A percentile compares a stretch with the other conserved stretches of the same genome.
Evolutionary conservation across 345 rosid genomes (phyloP).

Genomic region (Gossypium mustelinum): DNA sequence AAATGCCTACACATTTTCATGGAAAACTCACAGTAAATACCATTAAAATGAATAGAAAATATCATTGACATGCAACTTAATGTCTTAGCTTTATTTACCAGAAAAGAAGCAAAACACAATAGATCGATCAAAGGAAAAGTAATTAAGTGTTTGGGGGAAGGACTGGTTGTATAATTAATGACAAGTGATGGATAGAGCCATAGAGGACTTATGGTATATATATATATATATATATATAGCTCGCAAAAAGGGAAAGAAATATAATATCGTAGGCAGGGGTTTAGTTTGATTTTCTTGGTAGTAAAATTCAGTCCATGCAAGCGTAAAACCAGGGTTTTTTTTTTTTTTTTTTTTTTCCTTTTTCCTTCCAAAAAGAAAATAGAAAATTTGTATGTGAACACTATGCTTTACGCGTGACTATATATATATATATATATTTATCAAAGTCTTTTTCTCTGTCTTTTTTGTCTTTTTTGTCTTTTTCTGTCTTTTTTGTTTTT

Average conservation of each 20-base stretch:
- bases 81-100: not conserved
- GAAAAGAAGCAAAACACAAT: not conserved
- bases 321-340: not conserved
- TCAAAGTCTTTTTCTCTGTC: too few species aligned
- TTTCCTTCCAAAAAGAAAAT: too few species aligned
- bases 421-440: too few species aligned
- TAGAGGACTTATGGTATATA: too few species aligned
- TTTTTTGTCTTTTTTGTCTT: too few species aligned
- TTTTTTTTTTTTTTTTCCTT: too few species aligned
- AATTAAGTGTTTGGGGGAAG: not conserved
- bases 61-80: not conserved
- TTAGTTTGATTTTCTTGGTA: not conserved
- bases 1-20: not conserved
- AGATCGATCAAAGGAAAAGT: not conserved
- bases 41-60: not conserved
- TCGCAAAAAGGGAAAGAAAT: not conserved
- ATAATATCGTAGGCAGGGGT: not conserved
- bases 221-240: too few species aligned
- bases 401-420: too few species aligned
- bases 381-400: too few species aligned
- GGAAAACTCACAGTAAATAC: not conserved
- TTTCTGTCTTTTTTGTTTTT: too few species aligned
- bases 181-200: not conserved
- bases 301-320: slow-evolving; percentile 5
- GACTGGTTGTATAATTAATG: not conserved